These are phyloP conservation scores for Cynara cardunculus DNA, from an alignment of 129 eudicot genomes.

Conservation along the genomic window DNA sequence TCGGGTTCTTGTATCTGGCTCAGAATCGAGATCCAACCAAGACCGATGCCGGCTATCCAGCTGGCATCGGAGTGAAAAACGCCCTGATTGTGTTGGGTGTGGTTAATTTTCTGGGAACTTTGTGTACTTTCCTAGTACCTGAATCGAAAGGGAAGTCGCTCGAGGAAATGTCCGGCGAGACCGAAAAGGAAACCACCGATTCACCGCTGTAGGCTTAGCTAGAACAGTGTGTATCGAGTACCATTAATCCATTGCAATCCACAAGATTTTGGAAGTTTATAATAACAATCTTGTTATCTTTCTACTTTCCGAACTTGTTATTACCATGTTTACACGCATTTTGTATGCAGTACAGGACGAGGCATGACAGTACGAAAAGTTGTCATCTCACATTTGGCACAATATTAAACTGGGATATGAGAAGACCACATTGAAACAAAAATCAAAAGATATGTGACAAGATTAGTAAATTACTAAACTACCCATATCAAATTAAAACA, in stretches of 20 bases:
- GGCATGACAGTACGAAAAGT: neutral
- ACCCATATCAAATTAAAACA: no score
- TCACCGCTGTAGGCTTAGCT: conserved; percentile 7
- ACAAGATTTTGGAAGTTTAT: conserved; percentile 1
- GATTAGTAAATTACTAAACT: neutral
- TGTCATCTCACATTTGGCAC: neutral
- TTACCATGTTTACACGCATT: neutral
- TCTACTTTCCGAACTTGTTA: neutral
- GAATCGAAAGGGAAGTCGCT: conserved; percentile 61
- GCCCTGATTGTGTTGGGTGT: conserved; percentile 36
- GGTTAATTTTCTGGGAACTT: conserved; percentile 32
- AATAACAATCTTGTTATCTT: conserved; percentile 15
- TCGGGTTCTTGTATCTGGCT: conserved; percentile 43
- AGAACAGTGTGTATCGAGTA: conserved; percentile 2
- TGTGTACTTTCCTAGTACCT: conserved; percentile 52
- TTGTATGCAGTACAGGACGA: neutral
- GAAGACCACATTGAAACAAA: no score
- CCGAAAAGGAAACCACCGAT: conserved; percentile 6
- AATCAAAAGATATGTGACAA: no score
- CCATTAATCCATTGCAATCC: neutral
- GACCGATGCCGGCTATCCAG: conserved; percentile 42
- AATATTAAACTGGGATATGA: no score
- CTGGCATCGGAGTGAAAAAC: conserved; percentile 40
- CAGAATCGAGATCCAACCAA: conserved; percentile 32
- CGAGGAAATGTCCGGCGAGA: conserved; percentile 50